These are phyloP conservation scores for Scleroderma bovista DNA, from an alignment of 768 basidiomycete species.

Conservation along the genomic window DNA sequence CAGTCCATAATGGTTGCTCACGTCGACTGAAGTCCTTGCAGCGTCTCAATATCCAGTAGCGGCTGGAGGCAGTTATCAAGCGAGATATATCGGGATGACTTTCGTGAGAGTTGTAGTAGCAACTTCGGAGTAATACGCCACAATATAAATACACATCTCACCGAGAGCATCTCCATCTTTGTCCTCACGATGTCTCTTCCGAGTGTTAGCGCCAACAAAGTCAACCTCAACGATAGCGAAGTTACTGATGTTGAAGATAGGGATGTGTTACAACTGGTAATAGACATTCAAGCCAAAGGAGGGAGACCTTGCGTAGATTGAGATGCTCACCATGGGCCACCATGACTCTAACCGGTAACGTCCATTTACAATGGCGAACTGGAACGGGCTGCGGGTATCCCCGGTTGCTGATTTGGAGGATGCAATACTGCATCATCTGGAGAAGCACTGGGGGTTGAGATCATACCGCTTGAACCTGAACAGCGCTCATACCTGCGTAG, in stretches of 20 bases:
- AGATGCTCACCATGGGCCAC: conserved; percentile 18
- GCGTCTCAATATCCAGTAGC: conserved; percentile 35
- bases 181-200: conserved; percentile 18
- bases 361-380: conserved; percentile 59
- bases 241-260: conserved; percentile 29
- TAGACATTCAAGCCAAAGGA: conserved; percentile 22
- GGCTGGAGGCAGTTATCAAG: background rate
- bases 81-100: background rate
- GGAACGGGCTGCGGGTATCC: conserved; percentile 91
- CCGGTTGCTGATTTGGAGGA: conserved; percentile 32
- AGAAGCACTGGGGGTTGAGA: conserved; percentile 73
- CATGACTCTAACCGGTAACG: conserved; percentile 63
- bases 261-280: conserved; percentile 59
- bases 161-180: conserved; percentile 26
- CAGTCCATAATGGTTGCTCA: background rate
- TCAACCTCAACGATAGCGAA: conserved; percentile 19
- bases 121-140: conserved; percentile 22
- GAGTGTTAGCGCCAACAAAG: conserved; percentile 8
- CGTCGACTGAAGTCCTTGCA: conserved; percentile 11
- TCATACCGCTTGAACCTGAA: conserved; percentile 97
- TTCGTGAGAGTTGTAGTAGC: conserved; percentile 6
- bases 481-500: conserved; percentile 98
- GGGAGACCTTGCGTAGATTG: conserved; percentile 27
- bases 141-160: conserved; percentile 7
- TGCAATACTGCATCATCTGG: conserved; percentile 10